phyloP scores from a whole-genome alignment of 2,329 filamentous ascomycete genomes.

The Paecilomyces fulvus region DNA sequence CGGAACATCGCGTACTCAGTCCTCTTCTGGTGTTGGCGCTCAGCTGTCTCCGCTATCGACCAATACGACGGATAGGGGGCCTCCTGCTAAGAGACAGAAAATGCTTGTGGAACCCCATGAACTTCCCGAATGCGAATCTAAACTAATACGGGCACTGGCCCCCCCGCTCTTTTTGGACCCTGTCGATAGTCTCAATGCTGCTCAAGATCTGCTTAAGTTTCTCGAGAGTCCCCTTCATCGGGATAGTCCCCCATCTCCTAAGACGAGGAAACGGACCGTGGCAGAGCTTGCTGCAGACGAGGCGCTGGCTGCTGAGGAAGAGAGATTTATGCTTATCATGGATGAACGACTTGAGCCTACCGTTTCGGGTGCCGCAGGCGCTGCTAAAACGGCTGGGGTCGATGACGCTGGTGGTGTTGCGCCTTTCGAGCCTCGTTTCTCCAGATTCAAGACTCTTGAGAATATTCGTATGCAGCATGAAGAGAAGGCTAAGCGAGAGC shows the following conservation, averaged over 20 bases:
- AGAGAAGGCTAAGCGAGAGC: slow-evolving; percentile 51
- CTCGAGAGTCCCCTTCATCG: slow-evolving; percentile 71
- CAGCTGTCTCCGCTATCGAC: slow-evolving; percentile 64
- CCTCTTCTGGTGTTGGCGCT: slow-evolving; percentile 37
- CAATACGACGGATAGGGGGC: slow-evolving; percentile 46
- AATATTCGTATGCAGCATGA: slow-evolving; percentile 71
- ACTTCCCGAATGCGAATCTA: slow-evolving; percentile 65
- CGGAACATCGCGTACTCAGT: slow-evolving; percentile 32
- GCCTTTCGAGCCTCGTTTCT: slow-evolving; percentile 79
- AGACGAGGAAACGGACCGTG: slow-evolving; percentile 84
- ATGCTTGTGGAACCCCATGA: slow-evolving; percentile 70
- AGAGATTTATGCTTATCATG: slow-evolving; percentile 85
- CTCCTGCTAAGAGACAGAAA: slow-evolving; percentile 60
- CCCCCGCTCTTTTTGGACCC: slow-evolving; percentile 71
- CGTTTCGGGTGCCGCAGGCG: slow-evolving; percentile 49
- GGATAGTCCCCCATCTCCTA: slow-evolving; percentile 69
- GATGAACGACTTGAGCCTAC: slow-evolving; percentile 70
- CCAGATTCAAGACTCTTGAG: slow-evolving; percentile 83
- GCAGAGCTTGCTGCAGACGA: slow-evolving; percentile 94
- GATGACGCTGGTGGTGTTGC: slow-evolving; percentile 64
- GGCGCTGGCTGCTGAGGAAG: slow-evolving; percentile 77
- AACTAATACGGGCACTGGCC: slow-evolving; percentile 64
- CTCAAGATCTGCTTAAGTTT: slow-evolving; percentile 61
- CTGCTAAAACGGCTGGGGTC: slow-evolving; percentile 49
- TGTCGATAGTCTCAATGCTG: slow-evolving; percentile 59